Conservation (phyloP, 2,329 filamentous ascomycete genomes). For the Thielaviopsis ethacetica region DNA sequence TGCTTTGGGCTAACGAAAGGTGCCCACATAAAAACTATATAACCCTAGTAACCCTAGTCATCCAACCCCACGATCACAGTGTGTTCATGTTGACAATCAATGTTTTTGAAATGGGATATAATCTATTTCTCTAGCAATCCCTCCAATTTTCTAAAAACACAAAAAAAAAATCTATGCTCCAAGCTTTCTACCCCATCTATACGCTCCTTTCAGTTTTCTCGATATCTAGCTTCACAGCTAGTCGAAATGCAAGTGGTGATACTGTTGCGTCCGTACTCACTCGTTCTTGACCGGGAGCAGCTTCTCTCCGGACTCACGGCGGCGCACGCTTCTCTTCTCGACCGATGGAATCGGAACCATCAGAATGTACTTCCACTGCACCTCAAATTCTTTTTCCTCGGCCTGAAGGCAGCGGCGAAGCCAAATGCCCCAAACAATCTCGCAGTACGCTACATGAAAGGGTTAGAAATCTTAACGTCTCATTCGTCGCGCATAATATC, state of each 20-base stretch:
- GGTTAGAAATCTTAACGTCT: neutral
- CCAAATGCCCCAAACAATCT: conserved; percentile 74
- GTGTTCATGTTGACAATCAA: neutral
- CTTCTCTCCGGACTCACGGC: neutral
- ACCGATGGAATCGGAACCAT: conserved; percentile 14
- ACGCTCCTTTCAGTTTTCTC: neutral
- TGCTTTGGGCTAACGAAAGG: neutral
- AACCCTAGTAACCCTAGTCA: neutral
- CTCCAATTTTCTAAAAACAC: neutral
- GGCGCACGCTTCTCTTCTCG: neutral
- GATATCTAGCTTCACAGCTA: neutral
- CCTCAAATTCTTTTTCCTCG: conserved; percentile 51
- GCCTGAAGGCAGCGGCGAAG: conserved; percentile 61
- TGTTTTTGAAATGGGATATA: neutral
- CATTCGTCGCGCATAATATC: neutral
- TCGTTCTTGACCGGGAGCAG: conserved; percentile 1
- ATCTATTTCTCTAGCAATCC: neutral
- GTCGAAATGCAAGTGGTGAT: neutral
- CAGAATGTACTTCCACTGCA: conserved; percentile 51
- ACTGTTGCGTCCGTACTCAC: neutral
- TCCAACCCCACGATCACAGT: neutral
- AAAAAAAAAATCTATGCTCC: neutral
- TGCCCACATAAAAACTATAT: neutral
- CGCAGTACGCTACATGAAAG: conserved; percentile 47
- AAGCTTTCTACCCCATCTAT: neutral